A percentile compares a stretch with the other conserved stretches of the same genome.
Conservation (phyloP, 768 basidiomycete species). For the Tulasnella sp. region DNA sequence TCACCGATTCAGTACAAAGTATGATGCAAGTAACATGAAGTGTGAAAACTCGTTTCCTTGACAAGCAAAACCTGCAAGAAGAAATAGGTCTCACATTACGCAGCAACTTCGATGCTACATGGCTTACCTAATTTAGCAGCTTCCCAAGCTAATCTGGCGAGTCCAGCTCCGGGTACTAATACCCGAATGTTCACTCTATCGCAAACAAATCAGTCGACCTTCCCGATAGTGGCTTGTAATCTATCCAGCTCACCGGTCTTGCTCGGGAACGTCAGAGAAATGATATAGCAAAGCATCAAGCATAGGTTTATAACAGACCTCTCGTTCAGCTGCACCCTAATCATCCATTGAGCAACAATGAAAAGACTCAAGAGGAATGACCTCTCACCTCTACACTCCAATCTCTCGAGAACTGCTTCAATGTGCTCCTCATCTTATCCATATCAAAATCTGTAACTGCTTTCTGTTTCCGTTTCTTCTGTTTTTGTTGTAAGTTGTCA, state of each 20-base stretch:
- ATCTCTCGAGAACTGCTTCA: conserved; percentile 87
- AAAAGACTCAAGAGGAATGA: too few species aligned
- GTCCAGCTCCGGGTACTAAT: conserved; percentile 80
- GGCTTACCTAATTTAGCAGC: conserved; percentile 61
- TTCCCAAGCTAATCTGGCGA: conserved; percentile 81
- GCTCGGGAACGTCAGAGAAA: conserved; percentile 42
- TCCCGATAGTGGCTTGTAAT: neutral
- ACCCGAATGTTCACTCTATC: conserved; percentile 47
- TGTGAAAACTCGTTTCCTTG: conserved; percentile 96
- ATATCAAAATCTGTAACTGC: conserved; percentile 60
- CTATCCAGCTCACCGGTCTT: conserved; percentile 35
- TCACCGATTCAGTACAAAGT: conserved; percentile 76
- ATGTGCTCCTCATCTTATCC: conserved; percentile 82
- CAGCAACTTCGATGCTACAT: neutral
- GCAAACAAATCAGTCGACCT: neutral
- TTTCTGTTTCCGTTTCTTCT: conserved; percentile 23
- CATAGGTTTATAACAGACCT: conserved; percentile 69
- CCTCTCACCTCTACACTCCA: conserved; percentile 71
- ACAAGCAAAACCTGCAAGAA: conserved; percentile 58
- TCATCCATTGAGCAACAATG: neutral
- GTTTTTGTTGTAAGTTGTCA: conserved; percentile 14
- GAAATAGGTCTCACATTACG: neutral
- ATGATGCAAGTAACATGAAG: conserved; percentile 85
- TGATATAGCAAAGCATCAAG: conserved; percentile 55
- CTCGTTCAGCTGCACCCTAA: conserved; percentile 65